Evolutionary conservation across 768 basidiomycete genomes (phyloP), one percentile per base, ranked within the genome.

Genomic region (Suillus variegatus): DNA sequence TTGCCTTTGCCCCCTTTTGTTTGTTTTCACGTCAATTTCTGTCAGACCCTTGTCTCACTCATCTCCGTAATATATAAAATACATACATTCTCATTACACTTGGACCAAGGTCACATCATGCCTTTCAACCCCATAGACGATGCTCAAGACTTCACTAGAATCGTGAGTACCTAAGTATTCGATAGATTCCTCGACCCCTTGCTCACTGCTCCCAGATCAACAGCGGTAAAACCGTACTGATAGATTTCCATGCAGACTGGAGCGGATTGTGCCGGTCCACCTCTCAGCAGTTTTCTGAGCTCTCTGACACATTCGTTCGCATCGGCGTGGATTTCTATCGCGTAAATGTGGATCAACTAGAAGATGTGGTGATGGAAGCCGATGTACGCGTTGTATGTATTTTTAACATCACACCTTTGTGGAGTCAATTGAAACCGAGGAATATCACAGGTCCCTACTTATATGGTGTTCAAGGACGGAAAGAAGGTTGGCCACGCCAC

Each of bases 271-370:
- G 58, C 20, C 32, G 46, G 41, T 51, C 64, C 7, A 68, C 61
- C 25, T 64, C 64, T 10, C 75, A 74, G 14, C 0, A 2, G 0
- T 75, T 74, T 18, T 65, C 65, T 0, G 68, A 72, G 6, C 58
- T 74, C 40, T 65, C 71, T 6, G 73, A 76, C 6, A 51, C 71
- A 13, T 68, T 69, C 6, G 72, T 75, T 25, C 72, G 69, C 61
- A 66, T 75, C 3, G 77, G 73, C 14, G 72, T 90, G 63, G 80
- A 82, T 20, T 89, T 91, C 74, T 90, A 88, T 82, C 91, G 90
- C 73, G 87, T 93, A 64, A 86, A 94, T 67, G 84, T 92, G 38
- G 92, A 94, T 69, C 80, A 79, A 44, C 83, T 84, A 61, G 65
- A 71, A 5, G 81, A 83, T 0, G 84, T 91, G 60, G 72, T 84